phyloP scores from a whole-genome alignment of 768 basidiomycete genomes.

The Trametes meyenii region DNA sequence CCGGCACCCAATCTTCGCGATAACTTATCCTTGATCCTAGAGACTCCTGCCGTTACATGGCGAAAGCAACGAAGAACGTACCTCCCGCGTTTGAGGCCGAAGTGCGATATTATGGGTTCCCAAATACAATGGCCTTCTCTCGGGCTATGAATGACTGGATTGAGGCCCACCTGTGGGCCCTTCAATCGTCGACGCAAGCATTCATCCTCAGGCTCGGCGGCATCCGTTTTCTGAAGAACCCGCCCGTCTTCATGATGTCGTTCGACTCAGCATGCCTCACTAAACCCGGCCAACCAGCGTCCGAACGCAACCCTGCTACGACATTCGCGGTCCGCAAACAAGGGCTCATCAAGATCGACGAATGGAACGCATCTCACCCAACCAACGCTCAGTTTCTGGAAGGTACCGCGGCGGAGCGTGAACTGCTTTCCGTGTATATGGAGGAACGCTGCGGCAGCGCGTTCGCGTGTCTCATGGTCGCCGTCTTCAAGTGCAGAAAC shows the following conservation, averaged over 20 bases:
- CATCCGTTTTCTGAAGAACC: neutral
- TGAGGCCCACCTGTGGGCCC: conserved; percentile 2
- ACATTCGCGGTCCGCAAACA: neutral
- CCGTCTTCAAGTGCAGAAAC: neutral
- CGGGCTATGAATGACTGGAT: neutral
- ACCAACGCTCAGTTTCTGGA: neutral
- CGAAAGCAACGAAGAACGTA: neutral
- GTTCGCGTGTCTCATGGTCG: neutral
- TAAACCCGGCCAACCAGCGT: neutral
- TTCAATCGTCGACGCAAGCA: neutral
- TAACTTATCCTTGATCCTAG: neutral
- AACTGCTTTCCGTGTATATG: neutral
- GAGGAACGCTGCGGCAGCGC: neutral
- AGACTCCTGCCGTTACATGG: neutral
- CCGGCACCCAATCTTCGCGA: neutral
- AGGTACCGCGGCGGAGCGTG: conserved; percentile 1
- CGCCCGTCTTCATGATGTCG: neutral
- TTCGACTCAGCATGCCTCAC: neutral
- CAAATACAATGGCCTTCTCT: neutral
- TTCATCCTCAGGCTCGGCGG: conserved; percentile 1
- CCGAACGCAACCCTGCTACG: neutral
- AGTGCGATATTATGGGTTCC: neutral
- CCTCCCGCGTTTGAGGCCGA: neutral
- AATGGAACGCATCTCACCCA: neutral
- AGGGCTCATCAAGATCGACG: neutral